Evolutionary conservation across 176 grass and related monocot species (phyloP).

Genomic region (Neostapfia colusana): DNA sequence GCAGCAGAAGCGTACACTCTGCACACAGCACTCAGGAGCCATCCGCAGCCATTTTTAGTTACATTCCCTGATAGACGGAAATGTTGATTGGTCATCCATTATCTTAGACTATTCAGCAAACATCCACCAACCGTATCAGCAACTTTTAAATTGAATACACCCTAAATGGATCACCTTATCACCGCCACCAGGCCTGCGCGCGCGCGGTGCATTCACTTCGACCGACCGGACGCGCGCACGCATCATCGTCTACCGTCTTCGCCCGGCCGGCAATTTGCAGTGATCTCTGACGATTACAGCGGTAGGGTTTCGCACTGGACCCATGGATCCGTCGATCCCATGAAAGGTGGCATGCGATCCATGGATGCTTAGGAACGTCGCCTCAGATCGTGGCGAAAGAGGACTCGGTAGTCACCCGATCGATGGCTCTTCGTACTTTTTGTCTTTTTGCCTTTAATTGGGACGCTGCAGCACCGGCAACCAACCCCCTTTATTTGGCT

Average conservation of each 20-base stretch:
- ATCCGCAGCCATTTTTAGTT: conserved; percentile 2
- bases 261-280: conserved; percentile 17
- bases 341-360: conserved; percentile 34
- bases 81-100: conserved; percentile 15
- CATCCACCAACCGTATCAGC: conserved; percentile 46
- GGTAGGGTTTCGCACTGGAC: conserved; percentile 29
- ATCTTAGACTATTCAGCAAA: conserved; percentile 35
- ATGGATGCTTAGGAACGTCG: conserved; percentile 24
- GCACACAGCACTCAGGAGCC: not conserved
- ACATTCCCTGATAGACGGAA: conserved; percentile 9
- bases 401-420: not conserved
- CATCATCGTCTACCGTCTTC: not conserved
- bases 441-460: conserved; percentile 41
- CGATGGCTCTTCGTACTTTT: conserved; percentile 20
- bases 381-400: too few species aligned
- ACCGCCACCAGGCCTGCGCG: conserved; percentile 28
- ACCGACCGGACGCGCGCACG: conserved; percentile 33
- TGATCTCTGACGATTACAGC: conserved; percentile 36
- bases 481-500: conserved; percentile 1
- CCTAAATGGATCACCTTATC: conserved; percentile 21
- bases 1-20: not conserved
- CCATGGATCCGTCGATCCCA: conserved; percentile 38
- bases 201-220: conserved; percentile 34
- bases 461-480: conserved; percentile 11
- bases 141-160: conserved; percentile 35